phyloP scores from a whole-genome alignment of 768 basidiomycete species.

The Tremella mesenterica region DNA sequence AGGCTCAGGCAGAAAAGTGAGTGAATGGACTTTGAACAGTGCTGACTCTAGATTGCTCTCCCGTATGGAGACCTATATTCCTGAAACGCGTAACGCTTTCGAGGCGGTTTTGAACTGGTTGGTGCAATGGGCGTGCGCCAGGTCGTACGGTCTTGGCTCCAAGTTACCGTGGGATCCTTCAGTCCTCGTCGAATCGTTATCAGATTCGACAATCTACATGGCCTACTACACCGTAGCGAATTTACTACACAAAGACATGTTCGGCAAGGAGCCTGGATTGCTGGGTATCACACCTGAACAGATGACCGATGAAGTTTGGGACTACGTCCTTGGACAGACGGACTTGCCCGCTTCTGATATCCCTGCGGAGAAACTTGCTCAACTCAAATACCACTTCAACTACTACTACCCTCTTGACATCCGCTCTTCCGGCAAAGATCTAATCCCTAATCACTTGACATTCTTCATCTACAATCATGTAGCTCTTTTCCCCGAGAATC shows the following conservation, averaged over 20 bases:
- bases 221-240: slow-evolving; percentile 92
- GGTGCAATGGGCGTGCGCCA: slow-evolving; percentile 98
- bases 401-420: slow-evolving; percentile 99
- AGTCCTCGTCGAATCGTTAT: slow-evolving; percentile 91
- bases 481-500: slow-evolving; percentile 77
- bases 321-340: slow-evolving; percentile 69
- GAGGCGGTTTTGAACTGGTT: slow-evolving; percentile 89
- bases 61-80: slow-evolving; percentile 79
- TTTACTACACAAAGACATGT: slow-evolving; percentile 72
- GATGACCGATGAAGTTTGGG: slow-evolving; percentile 97
- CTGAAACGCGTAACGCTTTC: slow-evolving; percentile 87
- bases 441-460: slow-evolving; percentile 89
- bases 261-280: slow-evolving; percentile 69
- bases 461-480: slow-evolving; percentile 91
- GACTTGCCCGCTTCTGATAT: slow-evolving; percentile 52
- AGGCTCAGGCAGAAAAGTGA: slow-evolving; percentile 71
- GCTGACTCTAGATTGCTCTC: slow-evolving; percentile 52
- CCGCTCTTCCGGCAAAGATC: slow-evolving; percentile 94
- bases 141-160: slow-evolving; percentile 90
- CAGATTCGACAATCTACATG: slow-evolving; percentile 98
- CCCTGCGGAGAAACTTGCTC: slow-evolving; percentile 66
- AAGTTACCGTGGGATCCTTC: slow-evolving; percentile 93
- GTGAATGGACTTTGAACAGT: slow-evolving; percentile 50
- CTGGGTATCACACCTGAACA: slow-evolving; percentile 79
- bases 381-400: slow-evolving; percentile 77